Percentiles rank a stretch among this genome's conserved stretches.
phyloP scores from a whole-genome alignment of 768 basidiomycete species.

The Amanita jacksonii region DNA sequence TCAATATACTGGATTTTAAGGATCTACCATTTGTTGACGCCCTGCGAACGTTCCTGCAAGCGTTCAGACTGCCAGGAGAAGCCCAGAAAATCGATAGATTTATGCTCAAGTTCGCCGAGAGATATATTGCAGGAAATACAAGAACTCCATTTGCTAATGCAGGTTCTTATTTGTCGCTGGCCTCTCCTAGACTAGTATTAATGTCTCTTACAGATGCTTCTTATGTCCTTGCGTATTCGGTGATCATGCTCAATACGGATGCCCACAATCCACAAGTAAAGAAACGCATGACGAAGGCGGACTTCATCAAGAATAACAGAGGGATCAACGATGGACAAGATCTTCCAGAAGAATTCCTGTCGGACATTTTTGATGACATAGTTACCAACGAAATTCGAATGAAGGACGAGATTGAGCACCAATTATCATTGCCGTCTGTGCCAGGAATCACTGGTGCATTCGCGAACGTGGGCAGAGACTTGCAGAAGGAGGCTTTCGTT shows the following conservation, averaged over 20 bases:
- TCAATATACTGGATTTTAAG: constrained; percentile 84
- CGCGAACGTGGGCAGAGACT: constrained; percentile 85
- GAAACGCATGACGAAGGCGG: constrained; percentile 84
- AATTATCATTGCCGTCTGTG: constrained; percentile 33
- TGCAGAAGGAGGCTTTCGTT: constrained; percentile 93
- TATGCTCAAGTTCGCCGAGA: constrained; percentile 98
- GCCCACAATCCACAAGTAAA: constrained; percentile 94
- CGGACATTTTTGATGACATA: constrained; percentile 83
- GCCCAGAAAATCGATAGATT: constrained; percentile 97
- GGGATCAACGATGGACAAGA: constrained; percentile 91
- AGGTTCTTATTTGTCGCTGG: constrained; percentile 25
- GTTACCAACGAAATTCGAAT: constrained; percentile 89
- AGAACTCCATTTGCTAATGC: constrained; percentile 89
- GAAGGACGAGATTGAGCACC: constrained; percentile 90
- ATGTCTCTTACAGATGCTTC: constrained; percentile 58
- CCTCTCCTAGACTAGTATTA: not conserved
- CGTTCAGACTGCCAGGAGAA: constrained; percentile 96
- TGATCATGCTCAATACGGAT: constrained; percentile 95
- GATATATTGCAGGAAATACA: constrained; percentile 85
- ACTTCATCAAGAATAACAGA: constrained; percentile 91
- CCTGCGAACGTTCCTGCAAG: constrained; percentile 81
- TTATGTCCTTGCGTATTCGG: constrained; percentile 92
- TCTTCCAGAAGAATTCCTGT: constrained; percentile 79
- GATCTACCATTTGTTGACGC: constrained; percentile 82
- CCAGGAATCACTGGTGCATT: constrained; percentile 77